Conservation (phyloP, 495 filamentous ascomycete species). For the Neurospora tetrasperma region DNA sequence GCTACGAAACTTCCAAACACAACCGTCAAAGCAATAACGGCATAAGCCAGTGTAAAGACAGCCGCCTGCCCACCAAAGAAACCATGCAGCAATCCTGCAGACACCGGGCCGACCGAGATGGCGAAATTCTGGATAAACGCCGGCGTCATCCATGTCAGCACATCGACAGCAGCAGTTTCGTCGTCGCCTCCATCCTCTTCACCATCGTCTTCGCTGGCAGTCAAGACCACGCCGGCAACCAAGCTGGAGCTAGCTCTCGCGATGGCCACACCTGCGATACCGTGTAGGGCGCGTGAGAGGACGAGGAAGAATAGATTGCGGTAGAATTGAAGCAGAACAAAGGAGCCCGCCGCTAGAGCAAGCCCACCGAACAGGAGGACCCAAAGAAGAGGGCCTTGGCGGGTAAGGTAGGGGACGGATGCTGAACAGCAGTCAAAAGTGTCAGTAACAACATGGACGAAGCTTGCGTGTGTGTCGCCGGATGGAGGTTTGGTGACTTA, state of each 20-base stretch:
- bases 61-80: constrained; percentile 2
- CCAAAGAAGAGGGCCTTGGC: constrained; percentile 4
- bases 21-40: constrained; percentile 6
- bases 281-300: constrained; percentile 18
- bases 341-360: constrained; percentile 9
- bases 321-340: constrained; percentile 16
- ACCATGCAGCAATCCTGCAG: constrained; percentile 13
- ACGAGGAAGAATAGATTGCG: constrained; percentile 9
- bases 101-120: constrained; percentile 12
- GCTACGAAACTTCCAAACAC: constrained; percentile 9
- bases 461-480: neutral
- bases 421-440: constrained; percentile 5
- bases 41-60: constrained; percentile 19
- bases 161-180: neutral
- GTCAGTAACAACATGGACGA: neutral
- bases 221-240: neutral
- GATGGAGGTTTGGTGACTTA: constrained; percentile 5
- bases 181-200: neutral
- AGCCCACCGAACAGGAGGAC: constrained; percentile 13
- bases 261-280: constrained; percentile 13
- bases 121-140: constrained; percentile 17
- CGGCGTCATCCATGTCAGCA: constrained; percentile 9
- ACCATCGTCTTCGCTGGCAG: neutral
- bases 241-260: constrained; percentile 14
- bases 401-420: constrained; percentile 15